Evolutionary conservation across 768 basidiomycete species (phyloP).

Genomic region (Amanita rimosa): DNA sequence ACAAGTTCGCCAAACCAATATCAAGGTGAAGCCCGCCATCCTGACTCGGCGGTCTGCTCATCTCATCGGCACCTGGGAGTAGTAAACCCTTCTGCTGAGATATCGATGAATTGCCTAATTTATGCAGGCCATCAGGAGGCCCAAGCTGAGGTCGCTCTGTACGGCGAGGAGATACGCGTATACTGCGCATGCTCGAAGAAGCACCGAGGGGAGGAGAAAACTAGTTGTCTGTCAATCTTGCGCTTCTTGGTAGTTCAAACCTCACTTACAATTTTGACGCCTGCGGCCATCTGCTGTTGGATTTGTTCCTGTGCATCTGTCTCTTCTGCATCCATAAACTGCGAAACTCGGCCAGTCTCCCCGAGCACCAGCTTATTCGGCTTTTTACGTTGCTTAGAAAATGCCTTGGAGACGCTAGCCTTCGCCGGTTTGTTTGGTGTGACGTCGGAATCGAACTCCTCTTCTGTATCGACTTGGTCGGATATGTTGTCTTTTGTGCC

Average conservation of each 20-base stretch:
- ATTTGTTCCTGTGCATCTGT: conserved; percentile 78
- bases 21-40: conserved; percentile 54
- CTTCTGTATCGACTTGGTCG: conserved; percentile 21
- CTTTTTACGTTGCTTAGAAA: conserved; percentile 20
- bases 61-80: conserved; percentile 26
- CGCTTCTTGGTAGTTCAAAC: background rate
- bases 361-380: conserved; percentile 18
- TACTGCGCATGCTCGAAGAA: conserved; percentile 54
- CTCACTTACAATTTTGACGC: conserved; percentile 52
- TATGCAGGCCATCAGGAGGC: conserved; percentile 24
- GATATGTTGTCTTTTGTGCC: conserved; percentile 12
- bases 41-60: conserved; percentile 26
- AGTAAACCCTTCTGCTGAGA: conserved; percentile 30
- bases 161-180: conserved; percentile 57
- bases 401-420: conserved; percentile 15
- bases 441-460: conserved; percentile 39
- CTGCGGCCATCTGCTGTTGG: conserved; percentile 71
- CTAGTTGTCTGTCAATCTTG: conserved; percentile 21
- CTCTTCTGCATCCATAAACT: conserved; percentile 87
- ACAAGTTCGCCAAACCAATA: conserved; percentile 31
- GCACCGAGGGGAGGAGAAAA: conserved; percentile 52
- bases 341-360: conserved; percentile 53
- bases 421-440: conserved; percentile 47
- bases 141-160: conserved; percentile 34
- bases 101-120: conserved; percentile 28